Conservation (phyloP, 257 asterid species). For the Voacanga thouarsii region DNA sequence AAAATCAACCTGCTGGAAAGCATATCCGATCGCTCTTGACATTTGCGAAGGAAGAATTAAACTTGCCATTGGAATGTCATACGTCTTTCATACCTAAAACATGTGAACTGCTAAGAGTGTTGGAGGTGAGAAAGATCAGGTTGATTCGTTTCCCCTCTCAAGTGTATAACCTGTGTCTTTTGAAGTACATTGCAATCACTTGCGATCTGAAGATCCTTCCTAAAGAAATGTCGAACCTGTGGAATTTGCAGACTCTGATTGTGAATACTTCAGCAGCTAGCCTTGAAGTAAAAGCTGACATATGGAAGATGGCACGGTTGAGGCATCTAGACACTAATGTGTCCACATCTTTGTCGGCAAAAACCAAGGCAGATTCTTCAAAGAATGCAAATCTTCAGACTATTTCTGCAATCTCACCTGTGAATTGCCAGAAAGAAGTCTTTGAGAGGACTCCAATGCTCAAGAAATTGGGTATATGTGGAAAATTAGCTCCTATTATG, state of each 20-base stretch:
- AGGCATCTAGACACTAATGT: conserved; percentile 9
- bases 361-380: conserved; percentile 28
- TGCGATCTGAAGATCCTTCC: conserved; percentile 5
- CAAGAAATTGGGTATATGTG: conserved; percentile 44
- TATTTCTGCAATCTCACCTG: conserved; percentile 48
- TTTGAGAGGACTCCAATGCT: conserved; percentile 41
- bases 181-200: conserved; percentile 7
- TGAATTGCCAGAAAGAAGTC: conserved; percentile 48
- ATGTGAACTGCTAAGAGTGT: conserved; percentile 30
- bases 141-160: background rate
- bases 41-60: background rate
- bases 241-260: conserved; percentile 21
- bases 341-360: conserved; percentile 15
- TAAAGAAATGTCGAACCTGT: background rate
- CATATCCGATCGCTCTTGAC: conserved; percentile 11
- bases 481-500: conserved; percentile 18
- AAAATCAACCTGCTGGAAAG: background rate
- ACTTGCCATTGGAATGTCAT: background rate
- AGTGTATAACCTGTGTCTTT: background rate
- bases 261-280: background rate
- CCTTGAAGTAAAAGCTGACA: conserved; percentile 6
- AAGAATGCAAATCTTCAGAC: conserved; percentile 44
- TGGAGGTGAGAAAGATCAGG: conserved; percentile 26
- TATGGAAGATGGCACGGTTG: conserved; percentile 4
- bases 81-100: conserved; percentile 18